Evolutionary conservation across 139 green algal genomes (phyloP), one percentile per base, ranked within the genome.

Genomic region (Coccomyxa sp.): DNA sequence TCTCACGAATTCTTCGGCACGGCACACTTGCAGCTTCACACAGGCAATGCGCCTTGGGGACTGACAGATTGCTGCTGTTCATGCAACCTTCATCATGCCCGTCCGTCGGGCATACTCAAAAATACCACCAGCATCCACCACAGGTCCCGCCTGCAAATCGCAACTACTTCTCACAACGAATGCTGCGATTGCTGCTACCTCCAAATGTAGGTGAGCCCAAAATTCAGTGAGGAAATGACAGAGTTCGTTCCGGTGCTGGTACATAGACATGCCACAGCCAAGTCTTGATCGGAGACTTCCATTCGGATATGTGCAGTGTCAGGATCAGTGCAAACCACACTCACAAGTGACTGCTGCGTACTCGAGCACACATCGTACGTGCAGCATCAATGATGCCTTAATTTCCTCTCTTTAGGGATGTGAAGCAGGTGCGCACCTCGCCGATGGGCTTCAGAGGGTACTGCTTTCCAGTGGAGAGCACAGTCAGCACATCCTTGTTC

Each of bases 51-150:
- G 7, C 38, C 38, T 51, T 51, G 7, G 3, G 38, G 7, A 51
- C 38, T 51, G 7, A 51, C 38, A 51, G 38, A 31, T 68, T 9
- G 18, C 63, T 71, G 18, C 18, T 71, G 63, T 71, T 74, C 15
- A 57, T 0, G 79, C 86, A 28, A 82, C 88, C 88, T 96, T 95
- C 81, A 98, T 98, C 95, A 98, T 98, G 67, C 95, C 95, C 21
- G 88, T 89, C 75, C 86, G 66, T 17, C 95, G 90, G 0, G 95
- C 95, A 85, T 91, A 98, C n/a, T 96, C 94, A 85, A 98, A 98
- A 75, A 98, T 96, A 83, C 95, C 95, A 12, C 95, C 95, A 30
- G 95, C 95, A 79, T 98, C 95, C 84, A 98, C 96, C 45, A 98
- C 95, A 14, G 95, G 95, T 0, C 92, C 94, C 18, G 95, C 95